Evolutionary conservation across 2,329 filamentous ascomycete species (phyloP).

Genomic region (Penicillium occitanis): DNA sequence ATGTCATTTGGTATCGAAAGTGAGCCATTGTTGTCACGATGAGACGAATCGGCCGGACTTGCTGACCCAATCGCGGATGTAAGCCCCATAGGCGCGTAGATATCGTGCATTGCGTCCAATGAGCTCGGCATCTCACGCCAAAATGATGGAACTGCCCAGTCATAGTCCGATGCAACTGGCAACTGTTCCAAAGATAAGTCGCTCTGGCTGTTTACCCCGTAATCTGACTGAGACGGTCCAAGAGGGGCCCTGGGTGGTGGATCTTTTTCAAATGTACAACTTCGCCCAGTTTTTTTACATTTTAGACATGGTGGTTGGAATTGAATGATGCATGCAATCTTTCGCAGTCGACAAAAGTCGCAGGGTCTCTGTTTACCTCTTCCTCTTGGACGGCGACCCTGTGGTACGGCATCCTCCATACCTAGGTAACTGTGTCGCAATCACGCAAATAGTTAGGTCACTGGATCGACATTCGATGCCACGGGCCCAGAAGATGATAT

Average conservation of each 20-base stretch:
- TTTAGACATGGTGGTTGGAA: not conserved
- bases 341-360: not conserved
- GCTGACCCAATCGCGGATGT: not conserved
- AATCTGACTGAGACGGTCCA: not conserved
- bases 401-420: not conserved
- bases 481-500: no score
- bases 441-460: no score
- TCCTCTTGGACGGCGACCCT: not conserved
- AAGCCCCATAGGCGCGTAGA: not conserved
- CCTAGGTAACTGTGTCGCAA: not conserved
- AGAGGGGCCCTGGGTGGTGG: not conserved
- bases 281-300: not conserved
- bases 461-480: no score
- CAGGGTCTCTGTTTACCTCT: not conserved
- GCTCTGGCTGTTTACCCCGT: not conserved
- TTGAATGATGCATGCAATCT: not conserved
- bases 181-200: not conserved
- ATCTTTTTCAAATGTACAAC: not conserved
- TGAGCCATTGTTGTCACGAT: no score
- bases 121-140: not conserved
- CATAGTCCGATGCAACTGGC: not conserved
- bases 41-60: not conserved
- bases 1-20: no score
- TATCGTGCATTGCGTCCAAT: not conserved
- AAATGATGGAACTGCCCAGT: not conserved